These are phyloP conservation scores for Globisporangium echinulatum DNA, from an alignment of 352 stramenopile genomes.

Conservation along the genomic window DNA sequence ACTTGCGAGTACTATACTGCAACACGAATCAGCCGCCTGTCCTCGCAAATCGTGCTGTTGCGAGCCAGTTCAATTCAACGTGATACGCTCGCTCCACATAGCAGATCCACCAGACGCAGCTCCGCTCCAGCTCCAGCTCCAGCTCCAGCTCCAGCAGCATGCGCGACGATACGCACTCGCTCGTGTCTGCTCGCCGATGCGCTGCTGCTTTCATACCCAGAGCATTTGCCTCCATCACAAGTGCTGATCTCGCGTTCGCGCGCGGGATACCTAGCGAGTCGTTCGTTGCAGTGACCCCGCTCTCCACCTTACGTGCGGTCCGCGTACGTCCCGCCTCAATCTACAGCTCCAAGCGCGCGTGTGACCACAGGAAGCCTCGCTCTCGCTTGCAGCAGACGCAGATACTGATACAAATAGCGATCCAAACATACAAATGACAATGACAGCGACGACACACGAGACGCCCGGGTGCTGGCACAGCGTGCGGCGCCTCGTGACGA, in stretches of 20 bases:
- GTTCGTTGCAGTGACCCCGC: too few relatives aligned
- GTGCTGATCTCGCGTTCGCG: not conserved
- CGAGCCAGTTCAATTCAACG: not conserved
- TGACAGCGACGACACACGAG: not conserved
- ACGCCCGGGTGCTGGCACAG: conserved; percentile 9
- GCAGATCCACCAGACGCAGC: too few relatives aligned
- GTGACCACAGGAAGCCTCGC: not conserved
- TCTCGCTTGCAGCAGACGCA: not conserved
- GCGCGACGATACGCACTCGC: not conserved
- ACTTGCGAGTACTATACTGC: not conserved
- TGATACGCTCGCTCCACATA: not conserved
- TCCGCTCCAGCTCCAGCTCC: too few relatives aligned
- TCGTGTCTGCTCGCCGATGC: not conserved
- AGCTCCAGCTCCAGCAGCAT: not conserved
- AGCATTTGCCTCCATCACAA: not conserved
- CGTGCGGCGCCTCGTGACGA: conserved; percentile 7
- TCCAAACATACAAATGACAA: not conserved
- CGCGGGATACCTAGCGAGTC: not conserved
- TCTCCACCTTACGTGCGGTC: not conserved
- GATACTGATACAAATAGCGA: not conserved
- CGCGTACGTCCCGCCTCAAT: not conserved
- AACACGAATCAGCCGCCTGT: too few relatives aligned
- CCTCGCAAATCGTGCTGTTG: not conserved
- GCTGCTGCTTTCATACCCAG: not conserved
- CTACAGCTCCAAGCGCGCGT: not conserved